Conservation (phyloP, 75 land plant genomes). For the Larix kaempferi region DNA sequence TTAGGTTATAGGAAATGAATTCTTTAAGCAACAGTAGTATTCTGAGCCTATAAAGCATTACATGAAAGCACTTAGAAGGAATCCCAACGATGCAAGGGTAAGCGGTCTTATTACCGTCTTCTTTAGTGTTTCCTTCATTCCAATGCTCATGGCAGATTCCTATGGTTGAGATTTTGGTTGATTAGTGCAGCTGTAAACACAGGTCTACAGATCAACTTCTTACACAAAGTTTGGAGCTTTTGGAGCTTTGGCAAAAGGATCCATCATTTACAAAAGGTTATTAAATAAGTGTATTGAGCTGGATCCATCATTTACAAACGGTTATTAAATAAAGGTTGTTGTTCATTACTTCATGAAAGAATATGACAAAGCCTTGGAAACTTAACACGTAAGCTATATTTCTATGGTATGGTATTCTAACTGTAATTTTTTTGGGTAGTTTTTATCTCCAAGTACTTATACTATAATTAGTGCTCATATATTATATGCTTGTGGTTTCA, state of each 20-base stretch:
- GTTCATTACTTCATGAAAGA: too few relatives aligned
- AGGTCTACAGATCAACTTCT: too few relatives aligned
- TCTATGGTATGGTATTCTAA: background rate
- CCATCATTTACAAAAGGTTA: slow-evolving; percentile 89
- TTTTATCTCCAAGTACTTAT: too few relatives aligned
- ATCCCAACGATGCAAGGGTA: slow-evolving; percentile 87
- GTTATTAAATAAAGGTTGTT: too few relatives aligned
- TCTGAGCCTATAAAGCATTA: slow-evolving; percentile 91
- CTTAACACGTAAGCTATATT: slow-evolving; percentile 68
- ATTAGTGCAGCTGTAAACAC: background rate
- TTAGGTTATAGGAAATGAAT: too few relatives aligned
- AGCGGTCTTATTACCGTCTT: too few relatives aligned
- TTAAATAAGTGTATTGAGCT: too few relatives aligned
- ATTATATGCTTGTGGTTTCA: slow-evolving; percentile 71
- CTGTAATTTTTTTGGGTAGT: too few relatives aligned
- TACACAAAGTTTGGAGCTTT: slow-evolving; percentile 95
- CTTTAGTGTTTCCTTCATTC: background rate
- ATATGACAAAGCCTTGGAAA: too few relatives aligned
- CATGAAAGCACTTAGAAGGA: slow-evolving; percentile 82
- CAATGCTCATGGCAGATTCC: background rate
- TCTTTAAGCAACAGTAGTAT: too few relatives aligned
- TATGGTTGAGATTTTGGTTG: background rate
- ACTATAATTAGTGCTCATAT: too few relatives aligned
- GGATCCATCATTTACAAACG: too few relatives aligned
- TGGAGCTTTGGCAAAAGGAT: slow-evolving; percentile 94